Evolutionary conservation across 1,139 yeast species (phyloP).

Genomic region (Pneumocystis wakefieldiae): DNA sequence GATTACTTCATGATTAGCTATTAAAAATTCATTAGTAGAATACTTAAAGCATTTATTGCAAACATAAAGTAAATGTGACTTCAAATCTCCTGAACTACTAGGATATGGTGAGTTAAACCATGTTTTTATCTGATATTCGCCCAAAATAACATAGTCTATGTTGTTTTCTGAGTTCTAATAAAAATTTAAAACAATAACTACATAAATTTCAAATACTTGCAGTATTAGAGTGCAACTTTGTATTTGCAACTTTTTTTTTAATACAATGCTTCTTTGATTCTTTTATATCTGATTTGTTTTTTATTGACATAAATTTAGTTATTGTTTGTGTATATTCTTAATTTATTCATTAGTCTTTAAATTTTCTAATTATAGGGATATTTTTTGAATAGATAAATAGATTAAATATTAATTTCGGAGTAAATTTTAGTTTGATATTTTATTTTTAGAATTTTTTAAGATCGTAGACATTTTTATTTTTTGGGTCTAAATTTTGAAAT

Average conservation of each 20-base stretch:
- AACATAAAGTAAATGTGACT: background rate
- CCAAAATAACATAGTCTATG: conserved; percentile 1
- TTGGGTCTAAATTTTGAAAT: background rate
- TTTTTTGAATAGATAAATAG: background rate
- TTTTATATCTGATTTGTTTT: background rate
- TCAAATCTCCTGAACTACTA: background rate
- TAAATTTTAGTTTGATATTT: background rate
- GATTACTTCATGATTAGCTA: background rate
- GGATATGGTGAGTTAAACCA: conserved; percentile 1
- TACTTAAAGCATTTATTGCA: conserved; percentile 2
- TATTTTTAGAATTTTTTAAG: too few relatives aligned
- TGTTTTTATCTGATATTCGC: conserved; percentile 1
- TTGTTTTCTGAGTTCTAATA: background rate
- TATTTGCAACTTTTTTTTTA: background rate
- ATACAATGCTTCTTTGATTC: background rate
- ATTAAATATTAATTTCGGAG: too few relatives aligned
- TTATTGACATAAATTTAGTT: background rate
- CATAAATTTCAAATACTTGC: background rate
- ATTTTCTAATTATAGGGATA: background rate
- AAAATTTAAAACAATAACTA: background rate
- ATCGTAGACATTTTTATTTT: too few relatives aligned
- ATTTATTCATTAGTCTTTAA: background rate
- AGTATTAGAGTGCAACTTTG: background rate
- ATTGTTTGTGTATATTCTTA: background rate
- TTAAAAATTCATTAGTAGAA: background rate